Evolutionary conservation across 306 rosid species (phyloP).

Genomic region (Sesbania bispinosa): DNA sequence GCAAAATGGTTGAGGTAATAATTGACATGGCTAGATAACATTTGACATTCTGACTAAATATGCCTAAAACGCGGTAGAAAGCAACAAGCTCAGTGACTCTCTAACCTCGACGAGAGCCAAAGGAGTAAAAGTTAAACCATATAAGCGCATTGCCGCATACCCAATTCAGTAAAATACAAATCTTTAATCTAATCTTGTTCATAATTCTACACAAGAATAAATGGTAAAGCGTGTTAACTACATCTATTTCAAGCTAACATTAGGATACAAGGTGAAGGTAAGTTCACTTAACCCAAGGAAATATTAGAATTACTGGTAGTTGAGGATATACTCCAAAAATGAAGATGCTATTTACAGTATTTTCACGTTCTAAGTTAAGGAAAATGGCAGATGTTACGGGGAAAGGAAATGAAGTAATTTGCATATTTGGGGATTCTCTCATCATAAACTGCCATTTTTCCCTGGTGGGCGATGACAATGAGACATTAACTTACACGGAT

Average conservation of each 20-base stretch:
- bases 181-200: conserved; percentile 16
- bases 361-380: conserved; percentile 3
- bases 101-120: neutral
- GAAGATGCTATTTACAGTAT: conserved; percentile 1
- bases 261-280: neutral
- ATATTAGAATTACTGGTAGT: neutral
- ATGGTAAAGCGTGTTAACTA: conserved; percentile 17
- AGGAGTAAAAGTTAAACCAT: neutral
- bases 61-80: conserved; percentile 12
- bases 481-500: conserved; percentile 5
- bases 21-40: conserved; percentile 14
- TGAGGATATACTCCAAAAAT: conserved; percentile 5
- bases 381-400: conserved; percentile 7
- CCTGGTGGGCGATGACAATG: conserved; percentile 21
- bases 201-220: neutral
- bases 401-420: neutral
- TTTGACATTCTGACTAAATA: conserved; percentile 20
- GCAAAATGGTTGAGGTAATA: conserved; percentile 26
- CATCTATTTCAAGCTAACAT: conserved; percentile 15
- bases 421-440: conserved; percentile 8
- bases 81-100: neutral
- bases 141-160: neutral
- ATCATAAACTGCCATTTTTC: conserved; percentile 23
- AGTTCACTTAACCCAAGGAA: neutral
- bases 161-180: conserved; percentile 11